A percentile compares a stretch with the other conserved stretches of the same genome.
Conservation (phyloP, 331 rosid species). For the Malus hybrid region DNA sequence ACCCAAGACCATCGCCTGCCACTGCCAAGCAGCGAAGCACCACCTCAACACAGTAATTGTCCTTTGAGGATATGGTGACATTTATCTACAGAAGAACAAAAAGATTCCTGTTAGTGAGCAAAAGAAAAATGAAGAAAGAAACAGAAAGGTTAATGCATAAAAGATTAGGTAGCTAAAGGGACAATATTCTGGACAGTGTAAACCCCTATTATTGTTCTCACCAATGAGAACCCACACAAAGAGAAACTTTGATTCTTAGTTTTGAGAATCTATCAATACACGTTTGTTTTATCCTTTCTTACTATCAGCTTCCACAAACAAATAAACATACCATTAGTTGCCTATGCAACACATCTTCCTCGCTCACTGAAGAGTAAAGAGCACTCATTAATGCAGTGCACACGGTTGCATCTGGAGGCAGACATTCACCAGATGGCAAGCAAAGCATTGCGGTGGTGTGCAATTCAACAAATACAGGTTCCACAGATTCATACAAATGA, state of each 20-base stretch:
- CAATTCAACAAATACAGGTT: conserved; percentile 74
- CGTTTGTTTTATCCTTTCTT: neutral
- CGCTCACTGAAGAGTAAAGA: conserved; percentile 66
- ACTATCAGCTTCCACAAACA: neutral
- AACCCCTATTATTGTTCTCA: neutral
- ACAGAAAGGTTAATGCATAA: neutral
- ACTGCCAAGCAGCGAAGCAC: conserved; percentile 84
- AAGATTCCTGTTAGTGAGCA: conserved; percentile 8
- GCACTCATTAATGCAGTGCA: conserved; percentile 84
- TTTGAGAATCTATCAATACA: neutral
- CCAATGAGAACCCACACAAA: neutral
- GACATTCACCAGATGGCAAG: conserved; percentile 87
- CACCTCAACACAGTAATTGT: conserved; percentile 73
- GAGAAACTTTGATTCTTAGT: neutral
- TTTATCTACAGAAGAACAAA: conserved; percentile 44
- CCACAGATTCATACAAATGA: conserved; percentile 36
- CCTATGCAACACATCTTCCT: conserved; percentile 59
- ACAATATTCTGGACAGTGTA: no score
- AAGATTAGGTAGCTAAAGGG: conserved; percentile 6
- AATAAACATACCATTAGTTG: conserved; percentile 55
- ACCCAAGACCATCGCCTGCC: conserved; percentile 77
- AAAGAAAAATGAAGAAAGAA: neutral
- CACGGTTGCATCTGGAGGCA: conserved; percentile 87
- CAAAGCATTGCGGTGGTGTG: conserved; percentile 90
- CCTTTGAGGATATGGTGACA: conserved; percentile 63